A percentile compares a stretch with the other conserved stretches of the same genome.
Evolutionary conservation across 2,329 filamentous ascomycete genomes (phyloP).

Genomic region (Claviceps pazoutovae): DNA sequence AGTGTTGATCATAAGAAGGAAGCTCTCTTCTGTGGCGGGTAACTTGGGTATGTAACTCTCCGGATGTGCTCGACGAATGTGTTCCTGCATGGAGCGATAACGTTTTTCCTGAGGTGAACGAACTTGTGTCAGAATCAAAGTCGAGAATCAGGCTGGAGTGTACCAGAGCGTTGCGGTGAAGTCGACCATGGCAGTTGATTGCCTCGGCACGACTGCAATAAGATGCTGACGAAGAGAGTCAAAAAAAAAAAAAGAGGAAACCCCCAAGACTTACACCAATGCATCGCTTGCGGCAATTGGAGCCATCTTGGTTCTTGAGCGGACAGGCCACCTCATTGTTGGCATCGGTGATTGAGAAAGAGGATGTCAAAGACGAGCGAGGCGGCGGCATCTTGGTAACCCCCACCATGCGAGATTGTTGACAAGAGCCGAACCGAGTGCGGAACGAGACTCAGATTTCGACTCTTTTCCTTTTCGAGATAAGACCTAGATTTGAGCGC

Average conservation of each 20-base stretch:
- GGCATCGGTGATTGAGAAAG: slow-evolving; percentile 81
- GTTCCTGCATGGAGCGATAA: slow-evolving; percentile 98
- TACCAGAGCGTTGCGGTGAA: not conserved
- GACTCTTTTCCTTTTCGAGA: not conserved
- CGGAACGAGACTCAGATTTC: not conserved
- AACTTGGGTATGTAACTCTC: slow-evolving; percentile 97
- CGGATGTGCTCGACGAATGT: slow-evolving; percentile 91
- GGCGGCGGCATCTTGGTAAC: slow-evolving; percentile 81
- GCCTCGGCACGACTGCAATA: not conserved
- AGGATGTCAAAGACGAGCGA: slow-evolving; percentile 72
- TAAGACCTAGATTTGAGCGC: slow-evolving; percentile 1
- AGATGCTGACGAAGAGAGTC: not conserved
- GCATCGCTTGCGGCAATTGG: slow-evolving; percentile 93
- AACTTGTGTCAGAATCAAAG: not conserved
- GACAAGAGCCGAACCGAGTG: slow-evolving; percentile 4
- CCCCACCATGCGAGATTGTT: slow-evolving; percentile 20
- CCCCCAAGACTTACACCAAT: slow-evolving; percentile 65
- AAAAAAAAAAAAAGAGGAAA: not conserved
- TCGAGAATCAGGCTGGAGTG: not conserved
- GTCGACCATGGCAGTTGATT: not conserved
- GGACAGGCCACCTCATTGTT: slow-evolving; percentile 97
- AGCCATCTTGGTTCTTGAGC: slow-evolving; percentile 88
- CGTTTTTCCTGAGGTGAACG: slow-evolving; percentile 60
- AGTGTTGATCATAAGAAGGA: slow-evolving; percentile 88
- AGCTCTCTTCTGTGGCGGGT: slow-evolving; percentile 95